These are phyloP conservation scores for Talaromyces pinophilus DNA, from an alignment of 2,329 filamentous ascomycete genomes.

Conservation along the genomic window DNA sequence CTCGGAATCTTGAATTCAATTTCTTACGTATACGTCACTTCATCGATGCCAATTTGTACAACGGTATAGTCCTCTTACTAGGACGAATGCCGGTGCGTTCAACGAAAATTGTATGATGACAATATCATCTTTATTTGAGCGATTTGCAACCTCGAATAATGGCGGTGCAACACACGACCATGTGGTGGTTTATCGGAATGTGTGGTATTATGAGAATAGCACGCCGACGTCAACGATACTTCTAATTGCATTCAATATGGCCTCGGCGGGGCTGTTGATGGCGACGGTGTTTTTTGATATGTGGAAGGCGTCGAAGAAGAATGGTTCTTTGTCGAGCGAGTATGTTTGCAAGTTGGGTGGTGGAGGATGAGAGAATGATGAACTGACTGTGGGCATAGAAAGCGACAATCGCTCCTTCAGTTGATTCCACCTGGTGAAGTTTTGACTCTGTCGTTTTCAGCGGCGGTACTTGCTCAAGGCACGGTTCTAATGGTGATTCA, in stretches of 20 bases:
- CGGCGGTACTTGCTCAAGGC: slow-evolving; percentile 26
- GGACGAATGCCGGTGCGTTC: slow-evolving; percentile 15
- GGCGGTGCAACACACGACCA: not conserved
- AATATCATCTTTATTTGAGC: slow-evolving; percentile 6
- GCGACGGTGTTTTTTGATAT: slow-evolving; percentile 22
- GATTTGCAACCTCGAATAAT: not conserved
- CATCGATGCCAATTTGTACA: slow-evolving; percentile 10
- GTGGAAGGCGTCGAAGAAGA: slow-evolving; percentile 19
- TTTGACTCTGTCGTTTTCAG: slow-evolving; percentile 25
- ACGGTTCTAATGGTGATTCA: slow-evolving; percentile 25
- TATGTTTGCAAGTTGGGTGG: slow-evolving; percentile 12
- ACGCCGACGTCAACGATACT: slow-evolving; percentile 22
- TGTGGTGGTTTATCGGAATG: slow-evolving; percentile 14
- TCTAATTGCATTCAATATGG: slow-evolving; percentile 24
- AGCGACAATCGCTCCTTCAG: slow-evolving; percentile 16
- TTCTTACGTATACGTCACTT: not conserved
- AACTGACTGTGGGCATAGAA: slow-evolving; percentile 15
- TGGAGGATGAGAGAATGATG: not conserved
- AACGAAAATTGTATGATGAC: slow-evolving; percentile 8
- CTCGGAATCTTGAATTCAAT: not conserved
- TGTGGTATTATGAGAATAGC: slow-evolving; percentile 11
- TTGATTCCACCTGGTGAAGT: slow-evolving; percentile 27
- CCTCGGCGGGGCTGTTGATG: slow-evolving; percentile 22
- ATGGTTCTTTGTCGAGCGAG: not conserved
- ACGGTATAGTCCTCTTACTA: slow-evolving; percentile 17